Evolutionary conservation across 371 early-diverging fungal genomes (phyloP).

Genomic region (Mortierella sp.): DNA sequence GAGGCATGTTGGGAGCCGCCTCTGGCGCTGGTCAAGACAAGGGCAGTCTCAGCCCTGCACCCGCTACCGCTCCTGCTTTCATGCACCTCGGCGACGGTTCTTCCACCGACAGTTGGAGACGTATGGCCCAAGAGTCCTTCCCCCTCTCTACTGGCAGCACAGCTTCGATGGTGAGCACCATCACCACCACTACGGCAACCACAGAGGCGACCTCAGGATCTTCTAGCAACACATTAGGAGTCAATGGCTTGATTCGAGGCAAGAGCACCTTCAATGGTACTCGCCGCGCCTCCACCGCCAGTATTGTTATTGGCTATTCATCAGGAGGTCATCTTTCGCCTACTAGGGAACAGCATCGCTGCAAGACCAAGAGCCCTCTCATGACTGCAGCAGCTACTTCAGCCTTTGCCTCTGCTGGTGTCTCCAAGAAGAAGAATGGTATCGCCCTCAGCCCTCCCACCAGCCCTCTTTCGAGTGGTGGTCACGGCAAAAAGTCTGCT

Average conservation of each 20-base stretch:
- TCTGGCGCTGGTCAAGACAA: neutral
- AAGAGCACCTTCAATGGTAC: slow-evolving; percentile 23
- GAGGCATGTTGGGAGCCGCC: slow-evolving; percentile 12
- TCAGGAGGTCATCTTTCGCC: slow-evolving; percentile 11
- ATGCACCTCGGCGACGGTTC: slow-evolving; percentile 13
- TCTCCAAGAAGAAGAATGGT: slow-evolving; percentile 29
- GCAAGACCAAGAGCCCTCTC: slow-evolving; percentile 7
- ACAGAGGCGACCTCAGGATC: slow-evolving; percentile 5
- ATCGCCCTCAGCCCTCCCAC: slow-evolving; percentile 3
- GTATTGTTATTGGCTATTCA: slow-evolving; percentile 19
- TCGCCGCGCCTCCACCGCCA: slow-evolving; percentile 43
- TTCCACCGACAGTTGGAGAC: slow-evolving; percentile 27
- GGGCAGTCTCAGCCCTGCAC: neutral
- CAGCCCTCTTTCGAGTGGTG: neutral
- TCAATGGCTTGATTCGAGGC: neutral
- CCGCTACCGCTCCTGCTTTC: slow-evolving; percentile 32
- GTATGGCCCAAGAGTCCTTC: slow-evolving; percentile 26
- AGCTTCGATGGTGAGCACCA: neutral
- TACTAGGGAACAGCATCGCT: slow-evolving; percentile 38
- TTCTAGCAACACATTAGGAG: neutral
- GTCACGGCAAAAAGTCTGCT: neutral
- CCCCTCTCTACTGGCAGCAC: slow-evolving; percentile 14
- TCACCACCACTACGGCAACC: neutral
- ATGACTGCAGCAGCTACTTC: slow-evolving; percentile 17
- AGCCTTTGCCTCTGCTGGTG: neutral